Conservation (phyloP, 2,329 filamentous ascomycete genomes). For the Aspergillus sp. region DNA sequence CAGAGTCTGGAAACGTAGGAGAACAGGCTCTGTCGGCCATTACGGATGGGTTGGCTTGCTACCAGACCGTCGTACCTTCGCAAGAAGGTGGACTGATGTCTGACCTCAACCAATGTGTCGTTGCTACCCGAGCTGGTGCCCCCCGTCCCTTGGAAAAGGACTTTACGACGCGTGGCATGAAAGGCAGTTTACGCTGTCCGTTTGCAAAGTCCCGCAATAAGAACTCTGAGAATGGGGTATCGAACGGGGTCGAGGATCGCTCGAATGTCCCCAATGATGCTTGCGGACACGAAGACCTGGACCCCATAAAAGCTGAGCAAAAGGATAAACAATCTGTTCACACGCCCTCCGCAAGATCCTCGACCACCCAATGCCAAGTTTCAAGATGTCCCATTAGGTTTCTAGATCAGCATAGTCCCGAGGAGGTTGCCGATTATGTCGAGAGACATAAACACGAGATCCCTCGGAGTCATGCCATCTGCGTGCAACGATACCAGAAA, state of each 20-base stretch:
- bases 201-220: conserved; percentile 61
- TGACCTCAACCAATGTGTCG: conserved; percentile 40
- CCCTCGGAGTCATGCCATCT: conserved; percentile 89
- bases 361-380: conserved; percentile 63
- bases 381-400: conserved; percentile 89
- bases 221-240: conserved; percentile 34
- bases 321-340: conserved; percentile 46
- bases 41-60: conserved; percentile 40
- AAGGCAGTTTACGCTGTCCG: conserved; percentile 76
- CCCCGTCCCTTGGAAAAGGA: conserved; percentile 77
- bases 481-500: conserved; percentile 83
- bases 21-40: conserved; percentile 46
- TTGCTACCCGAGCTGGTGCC: conserved; percentile 53
- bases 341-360: conserved; percentile 40
- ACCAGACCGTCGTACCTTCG: conserved; percentile 36
- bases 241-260: conserved; percentile 39
- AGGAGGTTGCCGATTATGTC: conserved; percentile 91
- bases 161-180: conserved; percentile 82
- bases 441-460: conserved; percentile 95
- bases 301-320: conserved; percentile 53
- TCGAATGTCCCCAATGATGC: conserved; percentile 41
- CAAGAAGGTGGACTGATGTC: conserved; percentile 28
- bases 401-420: conserved; percentile 85
- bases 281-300: conserved; percentile 58
- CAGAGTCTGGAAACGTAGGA: conserved; percentile 67